phyloP scores from a whole-genome alignment of 805 yeast genomes.

The Wickerhamomyces silvicola region DNA sequence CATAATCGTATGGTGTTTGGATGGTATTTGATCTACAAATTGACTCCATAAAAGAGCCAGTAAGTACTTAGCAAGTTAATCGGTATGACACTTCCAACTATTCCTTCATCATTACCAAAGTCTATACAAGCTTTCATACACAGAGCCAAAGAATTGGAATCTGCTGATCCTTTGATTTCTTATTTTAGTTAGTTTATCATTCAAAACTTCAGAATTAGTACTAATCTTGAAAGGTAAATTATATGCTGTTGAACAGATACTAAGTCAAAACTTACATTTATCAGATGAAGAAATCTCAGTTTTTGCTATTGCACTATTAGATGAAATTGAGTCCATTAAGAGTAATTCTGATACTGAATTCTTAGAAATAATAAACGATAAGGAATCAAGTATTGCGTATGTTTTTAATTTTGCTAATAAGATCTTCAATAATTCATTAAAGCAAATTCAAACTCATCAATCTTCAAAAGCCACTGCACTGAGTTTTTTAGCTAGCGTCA shows the following conservation, averaged over 20 bases:
- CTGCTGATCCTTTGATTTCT: slow-evolving; percentile 58
- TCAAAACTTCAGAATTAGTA: background rate
- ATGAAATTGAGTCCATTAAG: slow-evolving; percentile 60
- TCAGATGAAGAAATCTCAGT: slow-evolving; percentile 47
- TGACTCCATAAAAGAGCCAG: too few relatives aligned
- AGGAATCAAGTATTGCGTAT: slow-evolving; percentile 49
- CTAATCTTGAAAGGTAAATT: slow-evolving; percentile 24
- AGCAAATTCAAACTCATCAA: slow-evolving; percentile 38
- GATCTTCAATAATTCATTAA: slow-evolving; percentile 48
- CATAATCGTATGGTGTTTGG: too few relatives aligned
- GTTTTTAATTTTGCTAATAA: slow-evolving; percentile 51
- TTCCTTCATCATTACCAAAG: slow-evolving; percentile 22
- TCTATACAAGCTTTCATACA: slow-evolving; percentile 33
- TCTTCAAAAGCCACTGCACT: slow-evolving; percentile 41
- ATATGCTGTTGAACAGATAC: slow-evolving; percentile 68
- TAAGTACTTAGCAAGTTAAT: too few relatives aligned
- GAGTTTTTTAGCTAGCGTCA: slow-evolving; percentile 47
- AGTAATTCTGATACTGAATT: slow-evolving; percentile 28
- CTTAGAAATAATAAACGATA: slow-evolving; percentile 49
- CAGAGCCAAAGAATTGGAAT: slow-evolving; percentile 51
- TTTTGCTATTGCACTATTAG: slow-evolving; percentile 58
- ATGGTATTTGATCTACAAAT: too few relatives aligned
- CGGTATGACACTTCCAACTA: slow-evolving; percentile 3
- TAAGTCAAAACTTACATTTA: slow-evolving; percentile 54
- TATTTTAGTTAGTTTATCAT: slow-evolving; percentile 52